phyloP scores from a whole-genome alignment of 225 moss, liverwort and hornwort species.

The Thuidium tamariscinum region DNA sequence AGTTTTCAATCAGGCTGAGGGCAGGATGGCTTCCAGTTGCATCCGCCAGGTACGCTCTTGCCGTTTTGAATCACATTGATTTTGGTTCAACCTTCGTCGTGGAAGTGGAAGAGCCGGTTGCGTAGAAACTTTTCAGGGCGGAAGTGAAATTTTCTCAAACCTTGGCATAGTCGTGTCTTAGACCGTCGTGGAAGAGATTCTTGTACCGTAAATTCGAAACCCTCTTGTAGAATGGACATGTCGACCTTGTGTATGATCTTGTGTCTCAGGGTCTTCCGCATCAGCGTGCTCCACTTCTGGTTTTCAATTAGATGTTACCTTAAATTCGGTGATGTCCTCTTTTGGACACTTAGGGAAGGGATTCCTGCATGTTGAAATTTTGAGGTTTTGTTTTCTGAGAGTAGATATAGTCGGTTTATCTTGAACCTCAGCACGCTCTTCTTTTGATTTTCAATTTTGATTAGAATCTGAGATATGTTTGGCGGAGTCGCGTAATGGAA shows the following conservation, averaged over 20 bases:
- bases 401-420: neutral
- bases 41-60: slow-evolving; percentile 20
- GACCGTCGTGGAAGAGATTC: neutral
- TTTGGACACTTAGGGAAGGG: neutral
- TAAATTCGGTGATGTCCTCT: neutral
- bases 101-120: neutral
- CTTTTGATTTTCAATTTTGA: neutral
- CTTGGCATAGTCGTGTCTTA: neutral
- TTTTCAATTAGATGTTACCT: neutral
- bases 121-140: neutral
- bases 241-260: neutral
- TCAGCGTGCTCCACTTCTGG: neutral
- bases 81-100: neutral
- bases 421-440: neutral
- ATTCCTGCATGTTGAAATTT: neutral
- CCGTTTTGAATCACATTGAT: neutral
- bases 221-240: neutral
- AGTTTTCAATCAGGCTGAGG: neutral
- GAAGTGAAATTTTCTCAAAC: neutral
- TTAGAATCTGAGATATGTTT: neutral
- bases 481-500: neutral
- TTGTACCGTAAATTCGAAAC: neutral
- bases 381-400: neutral
- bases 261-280: neutral
- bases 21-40: slow-evolving; percentile 42